Evolutionary conservation across 441 rosid species (phyloP).

Genomic region (Oxalis stricta): DNA sequence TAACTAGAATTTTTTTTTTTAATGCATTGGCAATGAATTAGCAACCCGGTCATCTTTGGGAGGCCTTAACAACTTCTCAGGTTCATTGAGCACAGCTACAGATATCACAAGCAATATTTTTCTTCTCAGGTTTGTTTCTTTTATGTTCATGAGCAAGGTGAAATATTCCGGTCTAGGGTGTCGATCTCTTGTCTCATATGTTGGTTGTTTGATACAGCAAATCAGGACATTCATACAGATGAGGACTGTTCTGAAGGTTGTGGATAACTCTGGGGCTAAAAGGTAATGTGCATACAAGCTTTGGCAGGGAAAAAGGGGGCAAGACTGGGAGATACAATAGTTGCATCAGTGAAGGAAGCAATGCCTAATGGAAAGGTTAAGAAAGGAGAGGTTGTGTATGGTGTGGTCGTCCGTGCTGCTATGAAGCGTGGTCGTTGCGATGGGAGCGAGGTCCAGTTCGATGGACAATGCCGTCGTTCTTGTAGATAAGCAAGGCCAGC

Average conservation of each 20-base stretch:
- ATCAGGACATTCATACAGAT: constrained; percentile 80
- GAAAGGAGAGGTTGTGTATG: constrained; percentile 78
- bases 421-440: constrained; percentile 82
- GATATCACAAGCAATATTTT: constrained; percentile 17
- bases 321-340: constrained; percentile 67
- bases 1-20: neutral
- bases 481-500: constrained; percentile 66
- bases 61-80: constrained; percentile 30
- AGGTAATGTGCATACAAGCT: constrained; percentile 89
- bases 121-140: constrained; percentile 36
- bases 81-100: constrained; percentile 19
- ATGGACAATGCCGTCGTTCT: constrained; percentile 88
- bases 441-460: constrained; percentile 84
- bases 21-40: constrained; percentile 10
- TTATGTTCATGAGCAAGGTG: neutral
- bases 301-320: constrained; percentile 71
- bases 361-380: constrained; percentile 85
- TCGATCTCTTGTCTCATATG: neutral
- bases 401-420: constrained; percentile 83
- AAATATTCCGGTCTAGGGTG: neutral
- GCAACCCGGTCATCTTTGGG: constrained; percentile 37
- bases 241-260: constrained; percentile 79
- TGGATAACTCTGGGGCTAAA: constrained; percentile 88
- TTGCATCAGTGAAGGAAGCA: constrained; percentile 87
- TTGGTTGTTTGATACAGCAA: constrained; percentile 24